phyloP scores from a whole-genome alignment of 1,139 yeast genomes.

The Kodamaea sp. region DNA sequence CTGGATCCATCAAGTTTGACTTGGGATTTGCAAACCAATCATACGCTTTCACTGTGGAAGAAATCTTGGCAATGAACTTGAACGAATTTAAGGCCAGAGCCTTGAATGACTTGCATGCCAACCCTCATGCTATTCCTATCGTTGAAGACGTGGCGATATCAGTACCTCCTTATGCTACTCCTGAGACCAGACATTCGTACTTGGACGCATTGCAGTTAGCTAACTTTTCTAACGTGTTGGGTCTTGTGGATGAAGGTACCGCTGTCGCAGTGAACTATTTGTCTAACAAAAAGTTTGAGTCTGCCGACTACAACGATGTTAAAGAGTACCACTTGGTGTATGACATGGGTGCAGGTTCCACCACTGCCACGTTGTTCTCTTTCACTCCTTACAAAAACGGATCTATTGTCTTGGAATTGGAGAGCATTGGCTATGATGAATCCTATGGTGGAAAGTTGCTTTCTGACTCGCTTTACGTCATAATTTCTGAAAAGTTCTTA shows the following conservation, averaged over 20 bases:
- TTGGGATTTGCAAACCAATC: conserved; percentile 48
- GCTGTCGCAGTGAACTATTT: conserved; percentile 85
- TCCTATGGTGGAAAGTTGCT: conserved; percentile 73
- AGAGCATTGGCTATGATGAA: conserved; percentile 69
- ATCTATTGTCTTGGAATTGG: conserved; percentile 54
- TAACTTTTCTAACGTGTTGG: conserved; percentile 58
- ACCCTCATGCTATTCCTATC: conserved; percentile 23
- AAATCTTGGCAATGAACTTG: conserved; percentile 80
- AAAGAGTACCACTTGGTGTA: conserved; percentile 70
- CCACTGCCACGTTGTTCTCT: conserved; percentile 81
- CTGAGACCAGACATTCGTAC: conserved; percentile 68
- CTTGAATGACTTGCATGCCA: conserved; percentile 34
- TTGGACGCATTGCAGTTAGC: conserved; percentile 75
- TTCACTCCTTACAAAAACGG: conserved; percentile 48
- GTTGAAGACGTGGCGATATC: conserved; percentile 73
- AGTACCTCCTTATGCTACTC: conserved; percentile 71
- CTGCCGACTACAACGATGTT: conserved; percentile 33
- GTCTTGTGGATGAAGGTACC: conserved; percentile 83
- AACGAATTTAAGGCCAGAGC: conserved; percentile 70
- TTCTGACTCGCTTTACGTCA: conserved; percentile 62
- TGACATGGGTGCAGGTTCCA: conserved; percentile 93
- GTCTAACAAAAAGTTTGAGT: conserved; percentile 47
- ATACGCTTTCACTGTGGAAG: conserved; percentile 59
- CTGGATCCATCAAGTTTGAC: conserved; percentile 58
- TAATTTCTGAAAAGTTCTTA: conserved; percentile 61